These are phyloP conservation scores for Rhododendron kiyosumense DNA, from an alignment of 148 eudicot species.

Conservation along the genomic window DNA sequence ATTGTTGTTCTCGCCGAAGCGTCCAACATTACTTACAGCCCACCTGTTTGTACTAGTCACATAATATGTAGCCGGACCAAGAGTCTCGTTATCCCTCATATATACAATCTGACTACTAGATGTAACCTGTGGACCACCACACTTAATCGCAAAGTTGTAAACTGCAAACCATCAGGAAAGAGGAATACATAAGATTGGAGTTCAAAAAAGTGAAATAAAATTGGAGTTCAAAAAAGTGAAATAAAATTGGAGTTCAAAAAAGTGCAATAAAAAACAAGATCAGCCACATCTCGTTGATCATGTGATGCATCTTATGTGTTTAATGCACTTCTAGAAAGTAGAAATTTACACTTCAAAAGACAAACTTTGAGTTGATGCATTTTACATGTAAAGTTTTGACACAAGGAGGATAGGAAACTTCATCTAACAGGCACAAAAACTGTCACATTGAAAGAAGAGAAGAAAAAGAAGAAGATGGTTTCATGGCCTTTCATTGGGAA, in stretches of 20 bases:
- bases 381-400: not conserved
- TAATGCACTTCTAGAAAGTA: not conserved
- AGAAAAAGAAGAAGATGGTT: not conserved
- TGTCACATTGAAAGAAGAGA: not conserved
- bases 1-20: slow-evolving; percentile 29
- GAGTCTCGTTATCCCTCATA: slow-evolving; percentile 47
- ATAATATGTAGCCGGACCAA: slow-evolving; percentile 64
- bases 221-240: not conserved
- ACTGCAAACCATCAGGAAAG: slow-evolving; percentile 32
- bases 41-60: slow-evolving; percentile 44
- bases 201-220: not conserved
- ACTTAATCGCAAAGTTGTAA: slow-evolving; percentile 63
- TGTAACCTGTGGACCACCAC: slow-evolving; percentile 62
- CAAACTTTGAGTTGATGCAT: not conserved
- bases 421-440: not conserved
- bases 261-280: not conserved
- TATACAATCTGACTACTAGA: slow-evolving; percentile 34
- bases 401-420: not conserved
- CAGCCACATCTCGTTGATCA: not conserved
- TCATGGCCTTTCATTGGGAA: not conserved
- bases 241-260: not conserved
- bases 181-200: not conserved
- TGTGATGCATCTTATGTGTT: not conserved
- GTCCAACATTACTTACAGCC: slow-evolving; percentile 79
- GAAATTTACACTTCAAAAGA: not conserved